Conservation (phyloP, 495 filamentous ascomycete genomes). For the Ascobolus immersus region DNA sequence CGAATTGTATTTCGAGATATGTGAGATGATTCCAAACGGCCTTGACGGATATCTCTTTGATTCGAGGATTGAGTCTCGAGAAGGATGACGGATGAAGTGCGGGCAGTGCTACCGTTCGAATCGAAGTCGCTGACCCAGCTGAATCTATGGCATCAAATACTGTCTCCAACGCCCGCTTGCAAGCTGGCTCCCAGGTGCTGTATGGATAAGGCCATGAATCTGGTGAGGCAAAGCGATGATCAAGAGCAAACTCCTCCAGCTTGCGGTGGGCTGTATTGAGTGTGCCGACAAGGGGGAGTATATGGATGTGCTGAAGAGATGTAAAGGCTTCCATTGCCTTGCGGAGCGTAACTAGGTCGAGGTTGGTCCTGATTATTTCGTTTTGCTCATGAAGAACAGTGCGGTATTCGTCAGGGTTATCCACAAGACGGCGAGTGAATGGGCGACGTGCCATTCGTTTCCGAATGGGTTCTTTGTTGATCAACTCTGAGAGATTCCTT, state of each 20-base stretch:
- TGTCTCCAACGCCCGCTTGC: constrained; percentile 13
- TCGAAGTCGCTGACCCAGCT: too few relatives aligned
- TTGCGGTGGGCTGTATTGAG: constrained; percentile 16
- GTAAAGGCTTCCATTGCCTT: constrained; percentile 16
- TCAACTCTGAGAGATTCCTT: too few relatives aligned
- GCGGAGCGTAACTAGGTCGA: constrained; percentile 13
- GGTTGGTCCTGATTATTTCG: constrained; percentile 11
- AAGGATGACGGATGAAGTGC: too few relatives aligned
- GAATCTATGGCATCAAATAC: constrained; percentile 8
- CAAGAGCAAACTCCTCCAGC: constrained; percentile 11
- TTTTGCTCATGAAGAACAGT: constrained; percentile 14
- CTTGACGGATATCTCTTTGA: too few relatives aligned
- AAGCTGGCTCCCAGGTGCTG: constrained; percentile 16
- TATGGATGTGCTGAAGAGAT: constrained; percentile 11
- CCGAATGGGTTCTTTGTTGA: too few relatives aligned
- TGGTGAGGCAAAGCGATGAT: not conserved
- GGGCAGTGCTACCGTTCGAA: too few relatives aligned
- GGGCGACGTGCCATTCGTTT: too few relatives aligned
- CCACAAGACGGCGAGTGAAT: too few relatives aligned
- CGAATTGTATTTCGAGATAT: constrained; percentile 14
- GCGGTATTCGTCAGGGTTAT: too few relatives aligned
- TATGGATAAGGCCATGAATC: constrained; percentile 15
- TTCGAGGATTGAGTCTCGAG: too few relatives aligned
- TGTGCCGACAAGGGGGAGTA: constrained; percentile 15
- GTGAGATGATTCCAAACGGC: constrained; percentile 15